Evolutionary conservation across 2,329 filamentous ascomycete species (phyloP).

Genomic region (Alternaria arbusti): DNA sequence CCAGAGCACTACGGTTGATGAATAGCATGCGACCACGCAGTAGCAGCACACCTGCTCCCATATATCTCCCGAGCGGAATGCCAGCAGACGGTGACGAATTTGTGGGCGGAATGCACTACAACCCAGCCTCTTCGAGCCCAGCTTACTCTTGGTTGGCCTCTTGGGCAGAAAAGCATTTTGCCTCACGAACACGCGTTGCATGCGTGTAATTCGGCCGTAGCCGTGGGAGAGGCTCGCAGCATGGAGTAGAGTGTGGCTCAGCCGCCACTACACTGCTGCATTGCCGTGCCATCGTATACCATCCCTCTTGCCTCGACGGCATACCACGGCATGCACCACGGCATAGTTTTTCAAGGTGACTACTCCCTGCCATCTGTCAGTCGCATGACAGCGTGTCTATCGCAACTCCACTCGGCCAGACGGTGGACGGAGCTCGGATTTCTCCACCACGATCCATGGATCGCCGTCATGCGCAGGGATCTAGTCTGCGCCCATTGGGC

Average conservation of each 20-base stretch:
- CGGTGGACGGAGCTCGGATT: slow-evolving; percentile 10
- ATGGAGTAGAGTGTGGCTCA: slow-evolving; percentile 17
- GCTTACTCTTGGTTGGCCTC: slow-evolving; percentile 13
- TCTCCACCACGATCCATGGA: slow-evolving; percentile 21
- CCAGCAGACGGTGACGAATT: slow-evolving; percentile 38
- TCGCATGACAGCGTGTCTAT: slow-evolving; percentile 22
- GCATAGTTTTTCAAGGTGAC: neutral
- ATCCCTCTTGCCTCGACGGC: neutral
- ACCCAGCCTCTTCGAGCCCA: slow-evolving; percentile 32
- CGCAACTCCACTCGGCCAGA: slow-evolving; percentile 16
- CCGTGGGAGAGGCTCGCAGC: slow-evolving; percentile 2
- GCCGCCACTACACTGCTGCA: slow-evolving; percentile 7
- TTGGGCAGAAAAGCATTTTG: slow-evolving; percentile 21
- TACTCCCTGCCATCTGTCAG: slow-evolving; percentile 9
- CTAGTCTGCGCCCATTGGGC: slow-evolving; percentile 17
- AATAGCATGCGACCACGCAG: slow-evolving; percentile 44
- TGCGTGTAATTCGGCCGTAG: slow-evolving; percentile 22
- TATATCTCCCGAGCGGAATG: slow-evolving; percentile 67
- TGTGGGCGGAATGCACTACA: slow-evolving; percentile 25
- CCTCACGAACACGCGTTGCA: slow-evolving; percentile 29
- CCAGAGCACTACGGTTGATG: slow-evolving; percentile 26
- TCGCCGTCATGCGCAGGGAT: slow-evolving; percentile 31
- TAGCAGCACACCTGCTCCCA: slow-evolving; percentile 60
- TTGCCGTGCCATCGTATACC: slow-evolving; percentile 8
- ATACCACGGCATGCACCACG: neutral